phyloP scores from a whole-genome alignment of 2,329 filamentous ascomycete species.

The Xylaria sp. region DNA sequence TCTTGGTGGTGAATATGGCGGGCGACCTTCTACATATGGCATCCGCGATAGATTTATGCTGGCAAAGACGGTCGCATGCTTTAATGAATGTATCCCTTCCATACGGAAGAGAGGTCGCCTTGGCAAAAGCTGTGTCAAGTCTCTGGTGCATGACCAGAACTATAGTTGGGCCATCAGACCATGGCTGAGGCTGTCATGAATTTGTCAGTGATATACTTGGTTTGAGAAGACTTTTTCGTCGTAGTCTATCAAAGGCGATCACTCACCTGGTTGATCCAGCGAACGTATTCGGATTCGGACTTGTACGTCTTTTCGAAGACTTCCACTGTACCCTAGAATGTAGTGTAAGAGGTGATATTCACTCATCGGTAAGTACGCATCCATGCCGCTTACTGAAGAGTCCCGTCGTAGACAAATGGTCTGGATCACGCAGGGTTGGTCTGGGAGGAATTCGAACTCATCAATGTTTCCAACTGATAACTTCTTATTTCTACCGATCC shows the following conservation, averaged over 20 bases:
- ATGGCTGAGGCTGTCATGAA: constrained; percentile 7
- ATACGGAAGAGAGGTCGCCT: constrained; percentile 35
- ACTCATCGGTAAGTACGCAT: background rate
- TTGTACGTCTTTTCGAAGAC: background rate
- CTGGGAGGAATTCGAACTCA: background rate
- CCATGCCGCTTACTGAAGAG: background rate
- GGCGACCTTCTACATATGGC: constrained; percentile 31
- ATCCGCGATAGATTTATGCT: constrained; percentile 37
- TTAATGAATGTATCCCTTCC: constrained; percentile 24
- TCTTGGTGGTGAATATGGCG: constrained; percentile 32
- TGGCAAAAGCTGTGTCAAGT: background rate
- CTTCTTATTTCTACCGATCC: background rate
- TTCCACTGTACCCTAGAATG: constrained; percentile 3
- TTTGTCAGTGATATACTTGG: background rate
- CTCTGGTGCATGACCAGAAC: constrained; percentile 38
- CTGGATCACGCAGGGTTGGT: background rate
- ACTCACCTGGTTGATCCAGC: constrained; percentile 29
- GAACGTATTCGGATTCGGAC: constrained; percentile 18
- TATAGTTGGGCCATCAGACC: constrained; percentile 11
- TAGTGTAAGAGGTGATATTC: background rate
- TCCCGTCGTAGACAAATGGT: background rate
- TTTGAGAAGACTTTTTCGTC: background rate
- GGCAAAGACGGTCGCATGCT: constrained; percentile 33
- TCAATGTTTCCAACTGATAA: background rate
- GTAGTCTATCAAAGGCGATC: background rate